A percentile compares a stretch with the other conserved stretches of the same genome.
phyloP scores from a whole-genome alignment of 768 basidiomycete genomes.

The Boletellus ananas region DNA sequence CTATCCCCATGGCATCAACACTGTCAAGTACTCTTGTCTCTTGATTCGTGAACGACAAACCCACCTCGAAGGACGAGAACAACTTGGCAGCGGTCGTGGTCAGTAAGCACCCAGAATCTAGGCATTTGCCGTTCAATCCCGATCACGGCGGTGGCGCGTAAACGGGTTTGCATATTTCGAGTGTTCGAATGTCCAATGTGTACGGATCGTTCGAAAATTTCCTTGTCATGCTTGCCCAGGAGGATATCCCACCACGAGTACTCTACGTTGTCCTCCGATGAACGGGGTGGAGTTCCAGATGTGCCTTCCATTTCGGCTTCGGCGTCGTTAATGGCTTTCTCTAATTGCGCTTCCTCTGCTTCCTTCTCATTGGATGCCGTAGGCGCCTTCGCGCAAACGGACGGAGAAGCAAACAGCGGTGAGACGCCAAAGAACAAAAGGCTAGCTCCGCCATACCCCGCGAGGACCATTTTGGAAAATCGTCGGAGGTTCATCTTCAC shows the following conservation, averaged over 20 bases:
- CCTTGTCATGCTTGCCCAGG: conserved; percentile 75
- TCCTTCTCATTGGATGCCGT: conserved; percentile 40
- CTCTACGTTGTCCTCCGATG: conserved; percentile 25
- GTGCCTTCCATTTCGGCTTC: conserved; percentile 55
- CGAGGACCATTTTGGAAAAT: conserved; percentile 78
- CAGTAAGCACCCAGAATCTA: conserved; percentile 82
- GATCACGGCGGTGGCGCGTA: conserved; percentile 58
- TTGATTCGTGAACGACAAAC: conserved; percentile 8
- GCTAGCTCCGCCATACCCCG: conserved; percentile 80
- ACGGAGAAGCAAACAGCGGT: conserved; percentile 26
- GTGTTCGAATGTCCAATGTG: conserved; percentile 19
- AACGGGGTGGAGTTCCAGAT: conserved; percentile 29
- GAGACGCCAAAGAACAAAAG: conserved; percentile 77
- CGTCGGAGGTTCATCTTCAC: conserved; percentile 70
- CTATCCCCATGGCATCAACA: conserved; percentile 27
- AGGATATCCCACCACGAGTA: conserved; percentile 87
- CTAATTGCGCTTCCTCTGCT: conserved; percentile 58
- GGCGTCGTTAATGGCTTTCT: conserved; percentile 64
- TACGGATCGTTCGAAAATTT: conserved; percentile 71
- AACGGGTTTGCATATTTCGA: conserved; percentile 32
- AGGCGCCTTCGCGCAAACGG: conserved; percentile 21
- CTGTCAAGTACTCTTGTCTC: conserved; percentile 2
- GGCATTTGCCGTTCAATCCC: conserved; percentile 73
- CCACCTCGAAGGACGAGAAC: conserved; percentile 70
- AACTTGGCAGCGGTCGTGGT: conserved; percentile 68